These are phyloP conservation scores for Trichoderma brevicompactum DNA, from an alignment of 2,329 filamentous ascomycete species.

Conservation along the genomic window DNA sequence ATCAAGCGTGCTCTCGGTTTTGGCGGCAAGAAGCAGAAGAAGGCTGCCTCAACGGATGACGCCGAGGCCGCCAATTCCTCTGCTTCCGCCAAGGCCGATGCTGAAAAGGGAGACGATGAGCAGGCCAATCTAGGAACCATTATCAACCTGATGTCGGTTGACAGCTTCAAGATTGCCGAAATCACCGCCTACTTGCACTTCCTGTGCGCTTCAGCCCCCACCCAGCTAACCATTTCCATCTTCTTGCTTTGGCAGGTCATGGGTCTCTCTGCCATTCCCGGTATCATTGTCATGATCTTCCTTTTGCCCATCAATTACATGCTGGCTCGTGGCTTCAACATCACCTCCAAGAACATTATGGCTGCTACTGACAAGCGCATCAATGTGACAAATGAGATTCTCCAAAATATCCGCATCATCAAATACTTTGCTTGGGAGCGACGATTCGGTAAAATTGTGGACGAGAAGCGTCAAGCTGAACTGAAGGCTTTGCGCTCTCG, in stretches of 20 bases:
- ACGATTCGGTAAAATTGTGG: slow-evolving; percentile 82
- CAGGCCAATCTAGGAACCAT: slow-evolving; percentile 97
- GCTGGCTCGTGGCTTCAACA: slow-evolving; percentile 83
- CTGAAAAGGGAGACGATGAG: slow-evolving; percentile 57
- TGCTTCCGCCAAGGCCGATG: slow-evolving; percentile 44
- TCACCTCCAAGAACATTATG: slow-evolving; percentile 88
- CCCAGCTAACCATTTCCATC: slow-evolving; percentile 82
- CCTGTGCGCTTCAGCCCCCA: slow-evolving; percentile 87
- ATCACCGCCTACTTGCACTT: slow-evolving; percentile 95
- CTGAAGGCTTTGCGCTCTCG: slow-evolving; percentile 77
- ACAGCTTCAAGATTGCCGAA: slow-evolving; percentile 98
- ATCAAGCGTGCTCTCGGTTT: slow-evolving; percentile 63
- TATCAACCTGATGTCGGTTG: slow-evolving; percentile 99
- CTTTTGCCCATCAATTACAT: slow-evolving; percentile 89
- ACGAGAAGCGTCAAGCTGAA: slow-evolving; percentile 83
- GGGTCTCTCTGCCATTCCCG: slow-evolving; percentile 90
- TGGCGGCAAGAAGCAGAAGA: slow-evolving; percentile 60
- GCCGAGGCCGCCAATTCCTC: slow-evolving; percentile 40
- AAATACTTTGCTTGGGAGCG: slow-evolving; percentile 99
- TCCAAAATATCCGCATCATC: slow-evolving; percentile 98
- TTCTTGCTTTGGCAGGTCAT: slow-evolving; percentile 85
- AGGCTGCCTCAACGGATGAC: slow-evolving; percentile 42
- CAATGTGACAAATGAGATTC: slow-evolving; percentile 92
- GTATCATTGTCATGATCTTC: slow-evolving; percentile 85
- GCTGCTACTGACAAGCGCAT: slow-evolving; percentile 94